Evolutionary conservation across 208 protist species (phyloP), one percentile per base, ranked within the genome.

Genomic region (Kentomonas sorsogonicus): DNA sequence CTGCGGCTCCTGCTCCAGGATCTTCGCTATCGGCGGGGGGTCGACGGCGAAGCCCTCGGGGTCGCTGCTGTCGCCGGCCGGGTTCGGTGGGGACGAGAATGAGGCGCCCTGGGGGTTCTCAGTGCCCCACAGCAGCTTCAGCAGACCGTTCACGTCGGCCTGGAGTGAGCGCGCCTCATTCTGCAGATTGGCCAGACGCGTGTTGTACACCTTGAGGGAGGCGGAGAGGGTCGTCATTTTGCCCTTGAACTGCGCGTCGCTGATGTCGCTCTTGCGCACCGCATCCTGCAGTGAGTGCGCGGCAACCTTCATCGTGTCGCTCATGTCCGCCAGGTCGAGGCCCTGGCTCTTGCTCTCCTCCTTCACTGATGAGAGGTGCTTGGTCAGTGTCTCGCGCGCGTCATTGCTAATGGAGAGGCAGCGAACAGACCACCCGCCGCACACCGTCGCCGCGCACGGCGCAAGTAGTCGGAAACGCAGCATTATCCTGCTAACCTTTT

Each of bases 151-250:
- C 1, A 85, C 70, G 60, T 92, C 84, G 1, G 72, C 53, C 47
- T 93, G 86, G 51, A 95, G 84, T 1, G 84, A 83, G 23, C 82
- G 81, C 2, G 82, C 75, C 54, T 95, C 86, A 50, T 85, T 90
- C 55, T 95, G 86, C 26, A 95, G 63, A 47, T 93, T 93, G 6
- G 74, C 50, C 2, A 95, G 66, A 1, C 86, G 77, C 18, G 74
- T 79, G 52, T 85, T 85, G 74, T 95, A 95, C 20, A 83, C 79
- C 72, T 95, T 95, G 5, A 95, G 53, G 23, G 86, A 93, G 3
- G 86, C 80, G 7, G 72, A 67, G 2, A 95, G 72, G 0, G 89
- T 91, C 0, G 68, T 63, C 34, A 72, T 66, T 45, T 93, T 92
- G 3, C 79, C 83, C 46, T 81, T 90, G 59, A 91, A 87, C 40